These are phyloP conservation scores for Petunia hybrid DNA, from an alignment of 305 asterid genomes.

Conservation along the genomic window DNA sequence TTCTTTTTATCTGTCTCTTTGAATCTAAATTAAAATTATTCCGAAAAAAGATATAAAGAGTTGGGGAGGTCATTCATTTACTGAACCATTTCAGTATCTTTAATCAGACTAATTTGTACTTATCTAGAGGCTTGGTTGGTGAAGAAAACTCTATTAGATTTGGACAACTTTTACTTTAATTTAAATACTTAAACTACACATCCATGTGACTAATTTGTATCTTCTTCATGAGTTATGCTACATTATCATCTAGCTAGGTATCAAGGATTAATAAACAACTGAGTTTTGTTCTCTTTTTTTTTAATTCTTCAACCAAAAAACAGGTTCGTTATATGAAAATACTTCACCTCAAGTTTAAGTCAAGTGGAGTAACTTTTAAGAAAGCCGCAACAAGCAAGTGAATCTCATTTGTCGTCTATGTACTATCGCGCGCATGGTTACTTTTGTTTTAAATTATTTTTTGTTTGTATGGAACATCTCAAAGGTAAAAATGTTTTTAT, in stretches of 20 bases:
- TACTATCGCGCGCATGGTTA: not conserved
- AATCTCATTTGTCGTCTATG: conserved; percentile 22
- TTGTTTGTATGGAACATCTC: not conserved
- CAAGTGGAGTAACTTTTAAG: conserved; percentile 3
- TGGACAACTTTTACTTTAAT: too few species aligned
- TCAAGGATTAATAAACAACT: not conserved
- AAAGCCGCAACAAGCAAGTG: conserved; percentile 11
- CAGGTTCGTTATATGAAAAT: not conserved
- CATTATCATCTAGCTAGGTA: too few species aligned
- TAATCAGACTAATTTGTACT: not conserved
- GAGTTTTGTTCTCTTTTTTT: not conserved
- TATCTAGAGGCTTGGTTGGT: not conserved
- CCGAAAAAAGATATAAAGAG: too few species aligned
- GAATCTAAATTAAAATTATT: too few species aligned
- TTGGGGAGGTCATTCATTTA: too few species aligned
- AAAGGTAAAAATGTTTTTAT: not conserved
- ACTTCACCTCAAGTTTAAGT: not conserved
- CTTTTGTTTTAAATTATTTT: not conserved
- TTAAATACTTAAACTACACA: too few species aligned
- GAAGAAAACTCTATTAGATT: too few species aligned
- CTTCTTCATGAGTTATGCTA: too few species aligned
- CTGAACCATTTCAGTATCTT: not conserved
- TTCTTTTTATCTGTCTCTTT: not conserved
- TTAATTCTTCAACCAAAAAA: too few species aligned
- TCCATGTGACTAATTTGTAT: too few species aligned